A percentile compares a stretch with the other conserved stretches of the same genome.
Conservation (phyloP, 192 early-diverging fungal species). For the Coemansia sp. region DNA sequence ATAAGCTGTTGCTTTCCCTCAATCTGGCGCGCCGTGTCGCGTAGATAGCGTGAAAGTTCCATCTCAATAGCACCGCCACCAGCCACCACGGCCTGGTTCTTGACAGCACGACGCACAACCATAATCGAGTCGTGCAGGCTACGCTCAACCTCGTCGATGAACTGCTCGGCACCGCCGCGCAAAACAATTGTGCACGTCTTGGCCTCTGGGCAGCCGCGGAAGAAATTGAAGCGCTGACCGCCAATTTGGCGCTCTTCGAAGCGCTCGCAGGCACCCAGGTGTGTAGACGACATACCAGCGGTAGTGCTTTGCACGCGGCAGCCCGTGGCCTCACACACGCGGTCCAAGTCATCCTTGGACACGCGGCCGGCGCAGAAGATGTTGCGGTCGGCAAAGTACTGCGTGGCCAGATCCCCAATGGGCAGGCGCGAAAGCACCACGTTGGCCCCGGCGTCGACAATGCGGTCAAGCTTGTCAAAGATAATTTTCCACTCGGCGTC, state of each 20-base stretch:
- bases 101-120: conserved; percentile 97
- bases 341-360: conserved; percentile 85
- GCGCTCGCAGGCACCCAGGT: conserved; percentile 83
- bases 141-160: conserved; percentile 98
- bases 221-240: conserved; percentile 94
- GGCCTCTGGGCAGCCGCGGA: conserved; percentile 88
- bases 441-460: conserved; percentile 92
- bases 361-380: conserved; percentile 99
- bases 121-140: conserved; percentile 99
- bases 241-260: conserved; percentile 99
- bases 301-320: conserved; percentile 90
- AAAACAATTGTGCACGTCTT: conserved; percentile 95
- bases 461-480: conserved; percentile 96
- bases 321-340: conserved; percentile 93
- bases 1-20: conserved; percentile 99
- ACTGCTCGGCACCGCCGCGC: conserved; percentile 98
- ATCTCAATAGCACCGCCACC: conserved; percentile 99
- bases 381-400: conserved; percentile 99
- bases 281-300: conserved; percentile 73
- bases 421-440: conserved; percentile 96
- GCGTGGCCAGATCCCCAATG: conserved; percentile 98
- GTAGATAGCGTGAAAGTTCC: conserved; percentile 93
- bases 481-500: conserved; percentile 99
- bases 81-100: conserved; percentile 93
- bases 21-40: conserved; percentile 88